Evolutionary conservation across 2,329 filamentous ascomycete genomes (phyloP).

Genomic region (Penicillium rolfsii): DNA sequence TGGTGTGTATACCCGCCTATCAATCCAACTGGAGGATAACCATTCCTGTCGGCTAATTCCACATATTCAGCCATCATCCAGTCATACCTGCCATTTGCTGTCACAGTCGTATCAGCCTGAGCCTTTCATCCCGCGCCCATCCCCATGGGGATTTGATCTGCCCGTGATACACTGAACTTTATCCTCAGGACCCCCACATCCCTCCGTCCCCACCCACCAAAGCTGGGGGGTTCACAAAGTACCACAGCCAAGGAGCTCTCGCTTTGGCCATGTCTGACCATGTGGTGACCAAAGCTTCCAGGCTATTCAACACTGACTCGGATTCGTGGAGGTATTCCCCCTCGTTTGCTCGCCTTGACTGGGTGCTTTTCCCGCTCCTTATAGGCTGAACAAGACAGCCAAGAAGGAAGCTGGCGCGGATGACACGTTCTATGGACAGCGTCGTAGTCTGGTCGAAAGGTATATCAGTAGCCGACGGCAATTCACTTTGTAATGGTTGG

Average conservation of each 20-base stretch:
- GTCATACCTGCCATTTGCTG: not conserved
- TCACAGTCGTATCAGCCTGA: constrained; percentile 1
- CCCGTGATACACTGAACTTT: constrained; percentile 6
- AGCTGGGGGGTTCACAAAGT: constrained; percentile 4
- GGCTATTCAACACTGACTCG: not conserved
- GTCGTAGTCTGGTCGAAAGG: not conserved
- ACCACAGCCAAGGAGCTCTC: not conserved
- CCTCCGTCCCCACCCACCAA: constrained; percentile 4
- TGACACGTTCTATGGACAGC: constrained; percentile 9
- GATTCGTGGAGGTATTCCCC: constrained; percentile 27
- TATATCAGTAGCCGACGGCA: constrained; percentile 19
- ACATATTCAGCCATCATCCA: not conserved
- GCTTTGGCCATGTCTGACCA: constrained; percentile 3
- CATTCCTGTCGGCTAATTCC: not conserved
- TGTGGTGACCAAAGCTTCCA: not conserved
- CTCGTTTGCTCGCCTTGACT: constrained; percentile 21
- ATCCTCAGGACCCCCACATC: constrained; percentile 12
- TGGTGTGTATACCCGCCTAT: not conserved
- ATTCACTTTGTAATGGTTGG: not conserved
- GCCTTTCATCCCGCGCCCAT: not conserved
- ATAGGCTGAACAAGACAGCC: constrained; percentile 13
- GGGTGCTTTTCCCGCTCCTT: not conserved
- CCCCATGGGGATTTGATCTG: constrained; percentile 1
- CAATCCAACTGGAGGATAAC: not conserved
- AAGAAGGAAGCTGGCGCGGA: constrained; percentile 6